Evolutionary conservation across 2,329 filamentous ascomycete genomes (phyloP), one percentile per base, ranked within the genome.

Genomic region (Fusarium transvaalense): DNA sequence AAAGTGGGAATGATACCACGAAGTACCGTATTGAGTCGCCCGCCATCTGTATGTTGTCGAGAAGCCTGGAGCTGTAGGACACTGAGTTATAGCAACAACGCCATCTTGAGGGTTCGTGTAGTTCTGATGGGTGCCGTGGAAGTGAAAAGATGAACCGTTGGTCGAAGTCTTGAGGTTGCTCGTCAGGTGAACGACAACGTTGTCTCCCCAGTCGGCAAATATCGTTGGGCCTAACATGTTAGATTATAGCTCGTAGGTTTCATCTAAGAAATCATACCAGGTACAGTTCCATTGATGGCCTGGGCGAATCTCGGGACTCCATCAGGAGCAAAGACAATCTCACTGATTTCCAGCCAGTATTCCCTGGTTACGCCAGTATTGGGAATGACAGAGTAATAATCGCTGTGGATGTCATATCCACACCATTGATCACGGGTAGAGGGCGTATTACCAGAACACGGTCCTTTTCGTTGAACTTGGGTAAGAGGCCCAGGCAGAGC

Each of bases 1-100:
- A 68, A 87, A 86, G 74, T 91, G 88, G 3, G 84, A 87, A 73
- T 91, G 89, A 61, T 89, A 90, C 86, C 86, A 89, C 4, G 81
- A 81, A 2, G 83, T 79, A 19, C 88, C 86, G 73, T 88, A 85
- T 66, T 85, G 81, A 1, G 83, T 86, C 7, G 84, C 86, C 23
- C 81, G 80, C 78, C 85, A 91, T 4, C 75, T 83, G 77, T 91
- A 92, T 4, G 85, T 88, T 61, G 82, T 80, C 7, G 80, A 80
- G 10, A 83, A 71, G 0, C 85, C 85, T 1, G 87, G 86, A 0
- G 86, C 79, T 29, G 82, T 79, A 3, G 85, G 84, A 59, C 85
- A 86, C 66, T 86, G 81, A 1, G 82, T 85, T 21, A 85, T 76
- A 19, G 77, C 77, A 10, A 75, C 79, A 6, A 89, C 87, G 53